Base-by-base conservation (phyloP, 148 eudicot genomes). In the Fallopia convolvulus region DNA sequence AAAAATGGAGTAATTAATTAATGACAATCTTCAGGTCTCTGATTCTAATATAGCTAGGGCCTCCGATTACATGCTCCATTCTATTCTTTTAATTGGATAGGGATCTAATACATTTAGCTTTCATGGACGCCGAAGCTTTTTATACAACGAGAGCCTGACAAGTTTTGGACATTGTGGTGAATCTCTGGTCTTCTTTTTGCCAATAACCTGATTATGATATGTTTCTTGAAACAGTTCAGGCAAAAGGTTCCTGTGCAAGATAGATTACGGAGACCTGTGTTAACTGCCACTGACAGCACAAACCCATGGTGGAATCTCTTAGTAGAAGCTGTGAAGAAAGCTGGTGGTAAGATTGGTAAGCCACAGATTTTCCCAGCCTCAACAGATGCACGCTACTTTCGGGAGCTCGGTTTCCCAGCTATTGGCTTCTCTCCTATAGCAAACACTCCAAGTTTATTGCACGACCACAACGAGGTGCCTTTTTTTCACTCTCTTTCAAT, bases 371-470 rank as follows among this genome's bases (percentile, higher is more conserved):
- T 95, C 84, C 97, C 99, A 46, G 99, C 99, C 23, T 85, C 99
- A 30, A 95, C 97, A 26, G 97, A 95, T 88, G 87, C 91, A 81
- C 97, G 97, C 75, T 89, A 88, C 87, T 95, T 91, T 75, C 85
- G 97, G 84, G 75, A 73, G 52, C 82, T 30, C 11, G 97, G 99
- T 68, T 76, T 95, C 58, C 99, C 97, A 44, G 97, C 97, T 71
- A 89, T 95, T 80, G 99, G 99, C 52, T 95, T 95, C 84, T 95
- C 97, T 40, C 99, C 97, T 52, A 95, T 95, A 96, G 94, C 94
- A 14, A 92, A 92, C 83, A 95, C 97, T 86, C 99, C 97, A 32
- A 82, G 93, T 80, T 84, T 95, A 79, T 89, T 95, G 77, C 99
- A 95, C 81, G 97, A 92, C 83, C 97, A 95, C 84, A 95, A 95